A percentile compares a stretch with the other conserved stretches of the same genome.
Evolutionary conservation across 1,139 yeast genomes (phyloP).

Genomic region (Blastobotrys ciferrii): DNA sequence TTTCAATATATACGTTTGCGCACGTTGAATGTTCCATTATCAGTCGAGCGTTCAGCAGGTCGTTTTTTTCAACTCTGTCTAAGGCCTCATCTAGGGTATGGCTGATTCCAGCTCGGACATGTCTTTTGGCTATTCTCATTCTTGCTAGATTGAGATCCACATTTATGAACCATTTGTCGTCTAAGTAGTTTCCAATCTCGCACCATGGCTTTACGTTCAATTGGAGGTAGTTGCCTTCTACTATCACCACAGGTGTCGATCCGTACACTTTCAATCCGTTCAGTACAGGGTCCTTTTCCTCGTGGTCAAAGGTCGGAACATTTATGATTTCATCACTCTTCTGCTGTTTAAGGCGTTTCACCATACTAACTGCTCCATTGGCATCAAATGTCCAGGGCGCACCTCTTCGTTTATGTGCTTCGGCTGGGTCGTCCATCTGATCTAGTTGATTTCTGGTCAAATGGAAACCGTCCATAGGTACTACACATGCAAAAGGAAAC

Average conservation of each 20-base stretch:
- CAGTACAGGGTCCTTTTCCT: conserved; percentile 56
- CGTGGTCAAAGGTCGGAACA: conserved; percentile 81
- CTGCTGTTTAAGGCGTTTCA: conserved; percentile 26
- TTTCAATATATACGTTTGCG: conserved; percentile 35
- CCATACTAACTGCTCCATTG: conserved; percentile 43
- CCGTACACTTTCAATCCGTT: conserved; percentile 48
- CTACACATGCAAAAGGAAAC: conserved; percentile 38
- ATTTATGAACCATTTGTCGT: conserved; percentile 41
- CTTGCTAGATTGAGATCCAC: conserved; percentile 49
- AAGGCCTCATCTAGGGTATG: conserved; percentile 55
- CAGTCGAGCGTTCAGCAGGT: conserved; percentile 62
- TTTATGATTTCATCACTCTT: conserved; percentile 41
- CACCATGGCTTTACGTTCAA: conserved; percentile 41
- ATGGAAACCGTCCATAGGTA: conserved; percentile 88
- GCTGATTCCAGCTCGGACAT: conserved; percentile 67
- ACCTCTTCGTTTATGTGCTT: conserved; percentile 68
- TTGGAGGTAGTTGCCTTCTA: conserved; percentile 52
- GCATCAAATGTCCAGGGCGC: conserved; percentile 85
- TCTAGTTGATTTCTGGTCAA: conserved; percentile 56
- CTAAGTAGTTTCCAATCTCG: conserved; percentile 33
- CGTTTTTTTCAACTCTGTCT: conserved; percentile 64
- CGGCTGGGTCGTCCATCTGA: conserved; percentile 50
- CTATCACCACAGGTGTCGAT: conserved; percentile 46
- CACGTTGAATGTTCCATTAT: conserved; percentile 46
- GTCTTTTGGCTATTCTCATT: conserved; percentile 65